Percentiles rank a stretch among this genome's conserved stretches.
Conservation (phyloP, 208 protist genomes). For the Acanthamoeba divionensis region DNA sequence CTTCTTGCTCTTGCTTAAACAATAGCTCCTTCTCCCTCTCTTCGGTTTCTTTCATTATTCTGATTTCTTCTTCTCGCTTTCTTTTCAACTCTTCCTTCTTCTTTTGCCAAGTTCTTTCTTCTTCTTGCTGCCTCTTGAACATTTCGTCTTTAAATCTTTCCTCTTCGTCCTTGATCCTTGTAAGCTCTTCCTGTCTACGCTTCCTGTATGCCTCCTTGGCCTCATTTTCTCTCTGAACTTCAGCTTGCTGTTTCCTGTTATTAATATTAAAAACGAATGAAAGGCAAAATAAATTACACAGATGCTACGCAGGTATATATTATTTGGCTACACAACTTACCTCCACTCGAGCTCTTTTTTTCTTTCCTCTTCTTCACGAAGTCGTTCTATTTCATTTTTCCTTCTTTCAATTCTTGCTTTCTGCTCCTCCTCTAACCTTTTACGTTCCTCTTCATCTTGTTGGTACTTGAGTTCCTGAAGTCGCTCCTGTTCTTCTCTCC, state of each 20-base stretch:
- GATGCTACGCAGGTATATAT: background rate
- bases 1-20: background rate
- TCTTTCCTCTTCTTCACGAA: constrained; percentile 7
- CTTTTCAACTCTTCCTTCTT: background rate
- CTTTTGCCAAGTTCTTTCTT: background rate
- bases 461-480: background rate
- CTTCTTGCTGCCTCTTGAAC: no score
- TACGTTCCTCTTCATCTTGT: background rate
- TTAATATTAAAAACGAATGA: background rate
- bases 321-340: background rate
- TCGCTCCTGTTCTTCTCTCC: background rate
- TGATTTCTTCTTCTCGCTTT: background rate
- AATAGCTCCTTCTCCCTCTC: constrained; percentile 4
- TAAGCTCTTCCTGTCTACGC: background rate
- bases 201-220: background rate
- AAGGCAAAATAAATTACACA: background rate
- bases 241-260: background rate
- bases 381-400: background rate
- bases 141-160: constrained; percentile 40
- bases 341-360: constrained; percentile 9
- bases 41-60: background rate
- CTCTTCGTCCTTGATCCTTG: constrained; percentile 12
- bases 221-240: background rate
- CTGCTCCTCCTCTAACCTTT: background rate
- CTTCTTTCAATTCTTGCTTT: background rate